Percentiles rank a stretch among this genome's conserved stretches.
phyloP scores from a whole-genome alignment of 2,329 filamentous ascomycete genomes.

The Xylaria sp. region DNA sequence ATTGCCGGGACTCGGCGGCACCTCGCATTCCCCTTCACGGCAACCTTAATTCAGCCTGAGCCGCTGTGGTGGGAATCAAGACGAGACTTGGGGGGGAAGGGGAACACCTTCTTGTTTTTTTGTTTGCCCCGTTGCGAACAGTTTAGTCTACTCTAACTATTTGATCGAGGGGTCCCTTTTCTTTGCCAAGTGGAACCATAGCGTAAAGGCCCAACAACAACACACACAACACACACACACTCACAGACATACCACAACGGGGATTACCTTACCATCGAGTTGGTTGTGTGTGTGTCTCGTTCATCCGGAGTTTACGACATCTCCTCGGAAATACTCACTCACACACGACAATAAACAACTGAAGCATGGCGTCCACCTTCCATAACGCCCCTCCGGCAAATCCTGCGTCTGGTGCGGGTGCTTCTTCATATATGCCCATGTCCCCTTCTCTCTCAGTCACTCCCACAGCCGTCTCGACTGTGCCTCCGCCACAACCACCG shows the following conservation, averaged over 20 bases:
- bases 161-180: neutral
- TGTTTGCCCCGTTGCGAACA: neutral
- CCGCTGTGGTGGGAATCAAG: conserved; percentile 12
- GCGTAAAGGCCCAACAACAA: neutral
- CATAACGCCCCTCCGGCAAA: conserved; percentile 9
- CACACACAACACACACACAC: neutral
- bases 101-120: too few relatives aligned
- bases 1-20: conserved; percentile 18
- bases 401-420: conserved; percentile 1
- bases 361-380: conserved; percentile 20
- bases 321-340: neutral
- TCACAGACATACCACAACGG: too few relatives aligned
- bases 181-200: neutral
- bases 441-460: conserved; percentile 21
- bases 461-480: conserved; percentile 7
- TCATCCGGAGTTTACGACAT: too few relatives aligned
- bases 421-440: conserved; percentile 23
- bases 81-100: neutral
- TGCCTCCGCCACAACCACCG: conserved; percentile 13
- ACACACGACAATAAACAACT: neutral
- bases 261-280: too few relatives aligned
- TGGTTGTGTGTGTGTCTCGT: too few relatives aligned
- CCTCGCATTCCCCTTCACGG: conserved; percentile 13
- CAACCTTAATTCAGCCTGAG: conserved; percentile 18
- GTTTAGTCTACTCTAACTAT: neutral